Evolutionary conservation across 306 rosid genomes (phyloP).

Genomic region (Lathyrus tuberosus): DNA sequence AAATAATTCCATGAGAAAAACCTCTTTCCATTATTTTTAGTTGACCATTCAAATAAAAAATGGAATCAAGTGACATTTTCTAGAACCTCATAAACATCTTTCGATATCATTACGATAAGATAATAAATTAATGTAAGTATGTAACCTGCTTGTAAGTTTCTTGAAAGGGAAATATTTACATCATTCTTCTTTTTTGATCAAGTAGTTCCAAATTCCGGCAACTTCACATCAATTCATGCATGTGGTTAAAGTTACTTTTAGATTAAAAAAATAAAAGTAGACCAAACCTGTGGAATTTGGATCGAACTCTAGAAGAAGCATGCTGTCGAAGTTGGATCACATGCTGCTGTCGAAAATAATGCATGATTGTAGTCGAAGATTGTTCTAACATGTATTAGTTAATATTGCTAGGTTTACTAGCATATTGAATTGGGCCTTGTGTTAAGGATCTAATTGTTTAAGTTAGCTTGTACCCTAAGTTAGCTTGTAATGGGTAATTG

Average conservation of each 20-base stretch:
- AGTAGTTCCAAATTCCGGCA: not conserved
- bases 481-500: no score
- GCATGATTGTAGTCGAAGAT: no score
- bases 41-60: conserved; percentile 4
- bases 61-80: not conserved
- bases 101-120: not conserved
- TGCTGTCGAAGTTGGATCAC: no score
- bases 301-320: no score
- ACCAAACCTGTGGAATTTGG: no score
- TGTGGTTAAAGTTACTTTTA: not conserved
- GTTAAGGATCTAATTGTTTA: no score
- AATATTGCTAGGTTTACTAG: no score
- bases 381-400: no score
- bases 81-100: not conserved
- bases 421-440: no score
- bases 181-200: not conserved
- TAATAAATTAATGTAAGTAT: not conserved
- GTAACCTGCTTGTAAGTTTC: conserved; percentile 33
- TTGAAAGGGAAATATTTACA: not conserved
- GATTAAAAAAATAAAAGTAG: not conserved
- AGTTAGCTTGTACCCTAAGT: no score
- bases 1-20: not conserved
- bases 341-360: no score
- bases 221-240: conserved; percentile 37
- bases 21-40: not conserved